Percentiles rank a stretch among this genome's conserved stretches.
phyloP scores from a whole-genome alignment of 2,329 filamentous ascomycete species.

The Akanthomyces uredinophilus region DNA sequence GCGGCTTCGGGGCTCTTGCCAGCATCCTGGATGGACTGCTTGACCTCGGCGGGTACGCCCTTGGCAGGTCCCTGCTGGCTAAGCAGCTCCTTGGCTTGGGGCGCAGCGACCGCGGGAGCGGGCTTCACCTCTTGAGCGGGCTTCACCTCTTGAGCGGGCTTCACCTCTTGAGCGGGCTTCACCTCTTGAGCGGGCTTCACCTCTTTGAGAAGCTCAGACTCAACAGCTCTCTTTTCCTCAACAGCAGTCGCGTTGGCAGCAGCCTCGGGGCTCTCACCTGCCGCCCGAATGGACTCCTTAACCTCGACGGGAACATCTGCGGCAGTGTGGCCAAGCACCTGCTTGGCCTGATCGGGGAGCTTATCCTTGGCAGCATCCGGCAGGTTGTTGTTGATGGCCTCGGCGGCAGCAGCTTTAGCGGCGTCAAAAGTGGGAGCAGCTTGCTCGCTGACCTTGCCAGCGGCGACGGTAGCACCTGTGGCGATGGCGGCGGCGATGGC shows the following conservation, averaged over 20 bases:
- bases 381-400: slow-evolving; percentile 42
- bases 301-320: slow-evolving; percentile 50
- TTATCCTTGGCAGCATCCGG: slow-evolving; percentile 49
- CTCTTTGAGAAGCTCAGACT: slow-evolving; percentile 67
- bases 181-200: slow-evolving; percentile 52
- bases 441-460: slow-evolving; percentile 33
- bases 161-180: slow-evolving; percentile 54
- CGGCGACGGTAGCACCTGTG: slow-evolving; percentile 26
- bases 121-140: slow-evolving; percentile 54
- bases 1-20: slow-evolving; percentile 65
- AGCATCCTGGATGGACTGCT: slow-evolving; percentile 53
- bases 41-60: slow-evolving; percentile 51
- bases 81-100: background rate
- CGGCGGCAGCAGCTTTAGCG: slow-evolving; percentile 32
- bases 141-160: slow-evolving; percentile 55
- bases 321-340: slow-evolving; percentile 33
- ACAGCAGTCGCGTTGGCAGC: slow-evolving; percentile 64
- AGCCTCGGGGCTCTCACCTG: slow-evolving; percentile 64
- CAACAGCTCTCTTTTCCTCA: slow-evolving; percentile 67
- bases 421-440: slow-evolving; percentile 33
- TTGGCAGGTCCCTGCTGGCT: slow-evolving; percentile 39
- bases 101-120: slow-evolving; percentile 26
- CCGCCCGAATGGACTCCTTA: slow-evolving; percentile 51
- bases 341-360: slow-evolving; percentile 46
- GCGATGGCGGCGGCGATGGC: slow-evolving; percentile 33